Evolutionary conservation across 345 rosid species (phyloP), one percentile per base, ranked within the genome.

Genomic region (Sonneratia alba): DNA sequence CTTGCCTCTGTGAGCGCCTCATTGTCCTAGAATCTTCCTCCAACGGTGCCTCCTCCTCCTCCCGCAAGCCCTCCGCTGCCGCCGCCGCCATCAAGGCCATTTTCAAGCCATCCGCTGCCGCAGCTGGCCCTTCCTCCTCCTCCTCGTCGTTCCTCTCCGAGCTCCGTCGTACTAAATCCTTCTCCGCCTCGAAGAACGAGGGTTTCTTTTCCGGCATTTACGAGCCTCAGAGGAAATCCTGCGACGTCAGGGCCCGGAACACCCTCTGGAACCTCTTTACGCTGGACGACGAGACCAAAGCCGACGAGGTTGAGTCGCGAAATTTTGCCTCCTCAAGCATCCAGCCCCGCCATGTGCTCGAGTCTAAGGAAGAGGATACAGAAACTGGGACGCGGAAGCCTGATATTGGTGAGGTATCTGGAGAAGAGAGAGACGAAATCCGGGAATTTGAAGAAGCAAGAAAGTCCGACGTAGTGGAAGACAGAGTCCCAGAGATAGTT

Each of bases 1-100:
- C 88, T 78, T 96, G 98, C 81, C 98, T 96, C 85, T 96, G 89
- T 85, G 95, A 96, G 62, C 99, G 99, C 48, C 98, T 96, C 69
- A 81, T 91, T 67, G 82, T 82, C 51, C 81, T 96, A 77, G 91
- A 96, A 55, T 91, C 78, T 69, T 64, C 73, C 37, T 32, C 66
- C 74, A 76, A 83, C 64, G 61, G 72, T 48, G 24, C 78, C 57
- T 66, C 5, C 18, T 32, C 42, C n/a, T 59, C 90, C 19, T 76
- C 92, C 21, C 83, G 79, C 74, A 76, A 76, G 68, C 79, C 73
- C 42, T 66, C 19, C 16, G 49, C 27, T 8, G 32, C 34, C 34
- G 32, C 66, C 9, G 66, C 73, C 55, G 21, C 72, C 36, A 18
- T 47, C 51, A 47, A 47, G 51, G 15, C 51, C 51, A 47, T 47